phyloP scores from a whole-genome alignment of 2,329 filamentous ascomycete species.

The Teratosphaeria viscida region DNA sequence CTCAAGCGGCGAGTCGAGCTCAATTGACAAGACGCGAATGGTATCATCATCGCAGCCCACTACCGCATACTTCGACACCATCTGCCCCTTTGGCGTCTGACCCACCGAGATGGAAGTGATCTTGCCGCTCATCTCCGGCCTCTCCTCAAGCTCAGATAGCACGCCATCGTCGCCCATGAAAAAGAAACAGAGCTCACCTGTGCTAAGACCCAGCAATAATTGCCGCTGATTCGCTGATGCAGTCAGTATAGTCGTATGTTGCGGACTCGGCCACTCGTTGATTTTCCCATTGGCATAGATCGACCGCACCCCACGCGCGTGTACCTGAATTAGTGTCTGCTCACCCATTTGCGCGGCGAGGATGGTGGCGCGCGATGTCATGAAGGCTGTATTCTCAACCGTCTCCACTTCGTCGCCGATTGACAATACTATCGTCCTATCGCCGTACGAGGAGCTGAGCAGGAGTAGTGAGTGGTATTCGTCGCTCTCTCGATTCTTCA shows the following conservation, averaged over 20 bases:
- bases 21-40: conserved; percentile 56
- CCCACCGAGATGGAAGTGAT: conserved; percentile 92
- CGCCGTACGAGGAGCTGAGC: conserved; percentile 43
- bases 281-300: conserved; percentile 66
- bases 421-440: conserved; percentile 72
- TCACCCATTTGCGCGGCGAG: conserved; percentile 92
- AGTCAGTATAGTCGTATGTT: conserved; percentile 89
- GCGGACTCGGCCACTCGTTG: conserved; percentile 87
- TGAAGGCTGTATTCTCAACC: conserved; percentile 84
- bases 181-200: conserved; percentile 94
- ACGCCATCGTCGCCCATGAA: conserved; percentile 94
- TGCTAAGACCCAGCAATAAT: conserved; percentile 86
- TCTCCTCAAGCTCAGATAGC: conserved; percentile 63
- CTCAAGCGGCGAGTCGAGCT: conserved; percentile 68
- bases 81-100: conserved; percentile 78
- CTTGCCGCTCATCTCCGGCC: conserved; percentile 88
- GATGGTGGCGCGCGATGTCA: conserved; percentile 78
- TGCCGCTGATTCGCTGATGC: conserved; percentile 89
- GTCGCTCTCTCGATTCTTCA: conserved; percentile 71
- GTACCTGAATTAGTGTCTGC: conserved; percentile 84
- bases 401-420: conserved; percentile 97
- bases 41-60: conserved; percentile 96
- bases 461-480: conserved; percentile 91
- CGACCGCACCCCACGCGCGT: conserved; percentile 91
- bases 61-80: conserved; percentile 84